Evolutionary conservation across 2,329 filamentous ascomycete species (phyloP).

Genomic region (Colletotrichum orchidophilum): DNA sequence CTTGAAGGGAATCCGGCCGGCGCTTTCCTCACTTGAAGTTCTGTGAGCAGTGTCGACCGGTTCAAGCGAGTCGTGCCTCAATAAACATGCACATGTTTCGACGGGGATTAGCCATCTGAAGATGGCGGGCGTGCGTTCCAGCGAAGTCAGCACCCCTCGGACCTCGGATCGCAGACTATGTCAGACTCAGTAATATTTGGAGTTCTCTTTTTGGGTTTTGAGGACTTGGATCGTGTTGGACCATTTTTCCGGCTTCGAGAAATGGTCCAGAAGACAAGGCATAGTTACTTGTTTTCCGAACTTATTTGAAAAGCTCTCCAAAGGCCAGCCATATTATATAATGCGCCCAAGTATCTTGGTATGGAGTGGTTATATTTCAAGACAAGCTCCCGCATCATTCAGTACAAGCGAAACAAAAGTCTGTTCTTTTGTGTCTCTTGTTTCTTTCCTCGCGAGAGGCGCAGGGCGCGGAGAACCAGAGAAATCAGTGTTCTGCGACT

Average conservation of each 20-base stretch:
- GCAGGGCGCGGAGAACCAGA: neutral
- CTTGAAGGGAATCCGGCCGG: neutral
- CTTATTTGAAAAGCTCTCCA: neutral
- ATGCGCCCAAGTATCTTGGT: neutral
- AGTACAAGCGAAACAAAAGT: conserved; percentile 9
- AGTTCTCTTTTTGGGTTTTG: neutral
- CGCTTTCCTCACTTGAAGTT: conserved; percentile 11
- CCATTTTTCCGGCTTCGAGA: neutral
- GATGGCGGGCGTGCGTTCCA: conserved; percentile 15
- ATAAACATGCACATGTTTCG: conserved; percentile 16
- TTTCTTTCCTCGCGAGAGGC: neutral
- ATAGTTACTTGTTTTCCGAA: neutral
- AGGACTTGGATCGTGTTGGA: neutral
- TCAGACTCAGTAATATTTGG: neutral
- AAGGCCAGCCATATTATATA: neutral
- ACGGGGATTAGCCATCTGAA: conserved; percentile 22
- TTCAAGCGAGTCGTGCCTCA: conserved; percentile 16
- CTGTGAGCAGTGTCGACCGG: conserved; percentile 7
- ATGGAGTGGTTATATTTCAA: neutral
- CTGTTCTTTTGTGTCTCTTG: neutral
- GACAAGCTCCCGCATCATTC: conserved; percentile 15
- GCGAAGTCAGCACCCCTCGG: neutral
- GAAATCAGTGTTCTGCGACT: neutral
- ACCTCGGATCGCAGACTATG: neutral
- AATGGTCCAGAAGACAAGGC: neutral